Conservation (phyloP, 208 protist species). For the Acanthamoeba healyi region DNA sequence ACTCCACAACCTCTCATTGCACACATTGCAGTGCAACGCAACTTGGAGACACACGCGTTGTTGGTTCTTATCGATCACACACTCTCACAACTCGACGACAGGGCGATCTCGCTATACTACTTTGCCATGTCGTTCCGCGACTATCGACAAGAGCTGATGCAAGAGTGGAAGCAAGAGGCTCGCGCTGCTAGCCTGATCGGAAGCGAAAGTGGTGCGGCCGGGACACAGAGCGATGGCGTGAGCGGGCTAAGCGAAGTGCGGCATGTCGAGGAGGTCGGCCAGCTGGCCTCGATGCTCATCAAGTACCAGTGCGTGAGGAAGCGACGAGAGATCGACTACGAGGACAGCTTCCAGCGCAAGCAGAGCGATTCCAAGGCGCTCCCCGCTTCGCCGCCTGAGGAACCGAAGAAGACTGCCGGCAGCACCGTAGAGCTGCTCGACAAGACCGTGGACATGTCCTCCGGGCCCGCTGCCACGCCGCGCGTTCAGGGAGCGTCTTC, state of each 20-base stretch:
- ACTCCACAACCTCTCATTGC: neutral
- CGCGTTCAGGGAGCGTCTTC: neutral
- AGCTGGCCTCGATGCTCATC: conserved; percentile 27
- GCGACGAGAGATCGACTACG: neutral
- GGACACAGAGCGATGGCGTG: neutral
- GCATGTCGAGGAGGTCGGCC: neutral
- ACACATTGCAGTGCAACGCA: neutral
- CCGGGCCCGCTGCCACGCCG: neutral
- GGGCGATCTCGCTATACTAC: conserved; percentile 29
- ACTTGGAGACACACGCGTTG: neutral
- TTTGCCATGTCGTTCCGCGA: conserved; percentile 35
- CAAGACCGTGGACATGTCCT: neutral
- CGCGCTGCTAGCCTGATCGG: neutral
- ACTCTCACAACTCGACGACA: neutral
- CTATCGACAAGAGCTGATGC: neutral
- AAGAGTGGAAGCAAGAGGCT: conserved; percentile 9
- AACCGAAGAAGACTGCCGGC: neutral
- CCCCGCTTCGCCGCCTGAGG: neutral
- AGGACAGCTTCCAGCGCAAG: neutral
- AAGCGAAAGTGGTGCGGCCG: neutral
- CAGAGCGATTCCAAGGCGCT: neutral
- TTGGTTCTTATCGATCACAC: neutral
- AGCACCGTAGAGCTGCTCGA: neutral
- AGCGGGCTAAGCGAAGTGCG: neutral
- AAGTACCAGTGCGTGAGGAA: conserved; percentile 39